Evolutionary conservation across 1,284 basidiomycete genomes (phyloP), one percentile per base, ranked within the genome.

Genomic region (Schizophyllum amplum): DNA sequence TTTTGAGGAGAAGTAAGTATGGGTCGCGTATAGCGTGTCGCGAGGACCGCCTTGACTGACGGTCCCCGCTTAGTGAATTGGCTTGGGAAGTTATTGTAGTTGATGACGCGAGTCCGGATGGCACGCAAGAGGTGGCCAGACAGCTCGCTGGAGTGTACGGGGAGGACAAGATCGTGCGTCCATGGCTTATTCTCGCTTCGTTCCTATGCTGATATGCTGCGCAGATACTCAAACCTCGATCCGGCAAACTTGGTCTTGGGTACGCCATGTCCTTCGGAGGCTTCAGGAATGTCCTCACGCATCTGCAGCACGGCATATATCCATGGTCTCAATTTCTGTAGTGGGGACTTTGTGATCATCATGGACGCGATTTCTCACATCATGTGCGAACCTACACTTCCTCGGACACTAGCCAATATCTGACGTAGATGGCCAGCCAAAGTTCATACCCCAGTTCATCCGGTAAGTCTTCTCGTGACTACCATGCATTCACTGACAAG

Each of bases 281-380:
- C 21, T 23, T 20, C 22, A 46, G 47, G 56, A 46, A 7, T 47
- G 60, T 54, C 56, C 47, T 33, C 54, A 4, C 11, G 7, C 51
- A 24, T 51, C 23, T 15, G 27, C 62, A 92, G 91, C 55, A 94
- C 93, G 15, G 93, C 93, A 21, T 96, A 96, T 69, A 91, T 95
- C 54, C 90, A 96, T 68, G 93, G 93, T 11, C 76, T 96, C 55
- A 86, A 91, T 65, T 92, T 87, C 68, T 89, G 87, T 66, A 86
- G 87, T 0, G 93, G 93, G n/a, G 90, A 92, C 71, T 96, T 94
- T 73, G 91, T 94, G 33, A 91, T 95, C 67, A 95, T 96, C 70
- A 96, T 96, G 93, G 93, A 96, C 67, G 93, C 54, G 93, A 96
- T 72, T 95, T 96, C 70, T 94, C 92, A 11, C 93, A 96, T 69